phyloP scores from a whole-genome alignment of 352 stramenopile species.

The Poterioochromonas sp. region DNA sequence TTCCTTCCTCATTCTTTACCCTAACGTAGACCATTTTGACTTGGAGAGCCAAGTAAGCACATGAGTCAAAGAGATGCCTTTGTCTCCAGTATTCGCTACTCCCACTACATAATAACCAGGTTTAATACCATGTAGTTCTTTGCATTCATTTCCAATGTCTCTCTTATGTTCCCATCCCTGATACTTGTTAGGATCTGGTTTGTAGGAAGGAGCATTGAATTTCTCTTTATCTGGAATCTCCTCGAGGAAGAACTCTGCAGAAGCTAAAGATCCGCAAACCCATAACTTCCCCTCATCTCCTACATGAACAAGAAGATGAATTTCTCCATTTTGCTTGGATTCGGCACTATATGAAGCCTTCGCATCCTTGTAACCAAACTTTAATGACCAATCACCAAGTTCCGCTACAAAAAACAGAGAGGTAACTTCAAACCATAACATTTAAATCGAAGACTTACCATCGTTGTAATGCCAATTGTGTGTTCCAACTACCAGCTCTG shows the following conservation, averaged over 20 bases:
- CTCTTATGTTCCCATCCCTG: no score
- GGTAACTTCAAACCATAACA: not conserved
- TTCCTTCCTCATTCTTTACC: no score
- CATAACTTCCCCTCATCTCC: not conserved
- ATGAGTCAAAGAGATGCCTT: no score
- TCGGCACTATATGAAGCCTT: not conserved
- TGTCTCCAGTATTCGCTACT: no score
- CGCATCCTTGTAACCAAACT: conserved; percentile 12
- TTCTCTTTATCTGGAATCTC: no score
- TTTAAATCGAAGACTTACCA: not conserved
- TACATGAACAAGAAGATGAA: not conserved
- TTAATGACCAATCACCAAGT: conserved; percentile 1
- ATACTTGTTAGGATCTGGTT: no score
- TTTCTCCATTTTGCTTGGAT: not conserved
- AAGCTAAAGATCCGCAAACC: not conserved
- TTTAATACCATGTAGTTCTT: no score
- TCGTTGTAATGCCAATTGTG: not conserved
- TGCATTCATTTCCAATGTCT: no score
- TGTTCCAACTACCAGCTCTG: not conserved
- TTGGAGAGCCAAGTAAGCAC: no score
- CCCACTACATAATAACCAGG: no score
- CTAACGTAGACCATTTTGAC: no score
- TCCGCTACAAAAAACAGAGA: not conserved
- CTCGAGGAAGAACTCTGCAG: not conserved
- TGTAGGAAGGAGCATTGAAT: no score